Evolutionary conservation across 108 stramenopile species (phyloP).

Genomic region (Aurantiochytrium sp.): DNA sequence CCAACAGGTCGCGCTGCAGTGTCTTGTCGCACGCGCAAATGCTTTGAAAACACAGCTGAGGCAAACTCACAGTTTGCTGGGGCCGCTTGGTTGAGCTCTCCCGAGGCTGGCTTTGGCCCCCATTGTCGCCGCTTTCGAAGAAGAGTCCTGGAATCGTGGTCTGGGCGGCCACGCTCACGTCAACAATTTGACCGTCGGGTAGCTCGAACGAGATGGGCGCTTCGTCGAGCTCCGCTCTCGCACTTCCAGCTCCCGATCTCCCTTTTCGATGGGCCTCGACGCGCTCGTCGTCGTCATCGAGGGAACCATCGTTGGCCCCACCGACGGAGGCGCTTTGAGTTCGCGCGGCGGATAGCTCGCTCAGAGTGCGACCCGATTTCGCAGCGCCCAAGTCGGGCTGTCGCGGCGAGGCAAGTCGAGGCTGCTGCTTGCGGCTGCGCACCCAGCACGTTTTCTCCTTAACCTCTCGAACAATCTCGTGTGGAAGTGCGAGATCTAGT

Average conservation of each 20-base stretch:
- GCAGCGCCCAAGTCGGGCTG: too few species aligned
- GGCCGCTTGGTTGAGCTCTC: too few species aligned
- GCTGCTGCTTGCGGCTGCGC: too few species aligned
- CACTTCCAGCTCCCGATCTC: background rate
- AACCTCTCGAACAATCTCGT: background rate
- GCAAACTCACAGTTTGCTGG: background rate
- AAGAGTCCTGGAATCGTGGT: background rate
- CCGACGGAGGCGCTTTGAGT: too few species aligned
- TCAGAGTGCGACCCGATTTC: too few species aligned
- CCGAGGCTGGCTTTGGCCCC: too few species aligned
- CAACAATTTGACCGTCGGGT: slow-evolving; percentile 4
- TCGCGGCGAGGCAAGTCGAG: too few species aligned
- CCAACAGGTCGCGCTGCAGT: background rate
- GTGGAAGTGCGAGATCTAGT: background rate
- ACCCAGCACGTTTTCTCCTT: slow-evolving; percentile 32
- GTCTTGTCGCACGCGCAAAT: background rate
- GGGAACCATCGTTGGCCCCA: too few species aligned
- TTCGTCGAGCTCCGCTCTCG: background rate
- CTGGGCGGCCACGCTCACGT: background rate
- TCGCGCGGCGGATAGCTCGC: too few species aligned
- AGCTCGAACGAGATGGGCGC: background rate
- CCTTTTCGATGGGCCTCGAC: background rate
- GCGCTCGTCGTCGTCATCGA: background rate
- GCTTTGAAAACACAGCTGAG: background rate
- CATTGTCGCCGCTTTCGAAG: background rate